These are phyloP conservation scores for Teratosphaeria gauchensis DNA, from an alignment of 2,329 filamentous ascomycete species.

Conservation along the genomic window DNA sequence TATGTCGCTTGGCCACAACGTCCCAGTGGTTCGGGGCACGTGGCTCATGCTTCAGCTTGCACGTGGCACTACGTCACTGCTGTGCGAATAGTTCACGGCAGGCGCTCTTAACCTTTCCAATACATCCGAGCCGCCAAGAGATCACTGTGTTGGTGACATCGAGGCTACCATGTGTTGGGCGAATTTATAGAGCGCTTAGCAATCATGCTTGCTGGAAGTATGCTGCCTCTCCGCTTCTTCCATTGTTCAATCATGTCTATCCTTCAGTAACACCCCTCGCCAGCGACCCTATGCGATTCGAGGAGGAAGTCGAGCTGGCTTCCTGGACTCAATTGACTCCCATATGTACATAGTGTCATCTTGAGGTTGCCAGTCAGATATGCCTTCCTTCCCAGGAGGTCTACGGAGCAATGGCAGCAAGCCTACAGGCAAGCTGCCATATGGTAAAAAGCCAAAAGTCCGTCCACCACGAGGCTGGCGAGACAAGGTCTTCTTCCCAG, in stretches of 20 bases:
- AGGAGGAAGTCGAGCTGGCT: background rate
- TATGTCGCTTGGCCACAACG: background rate
- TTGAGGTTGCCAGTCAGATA: background rate
- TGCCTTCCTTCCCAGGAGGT: conserved; percentile 1
- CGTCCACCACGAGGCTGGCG: conserved; percentile 39
- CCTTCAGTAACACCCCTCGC: background rate
- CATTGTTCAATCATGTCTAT: background rate
- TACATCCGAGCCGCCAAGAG: background rate
- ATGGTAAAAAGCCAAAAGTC: conserved; percentile 39
- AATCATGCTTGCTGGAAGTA: background rate
- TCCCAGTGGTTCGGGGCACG: background rate
- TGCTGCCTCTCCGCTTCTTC: background rate
- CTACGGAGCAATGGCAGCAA: conserved; percentile 6
- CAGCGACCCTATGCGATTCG: background rate
- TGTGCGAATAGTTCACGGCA: background rate
- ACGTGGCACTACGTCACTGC: background rate
- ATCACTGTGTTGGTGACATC: background rate
- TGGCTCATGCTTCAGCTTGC: background rate
- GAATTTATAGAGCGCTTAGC: background rate
- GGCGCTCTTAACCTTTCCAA: background rate
- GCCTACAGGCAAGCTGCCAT: conserved; percentile 24
- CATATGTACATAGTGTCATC: background rate
- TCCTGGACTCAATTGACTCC: background rate
- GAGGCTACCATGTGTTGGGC: background rate
- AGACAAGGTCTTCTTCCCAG: conserved; percentile 37